Evolutionary conservation across 192 early-diverging fungal genomes (phyloP).

Genomic region (Backusella sp.): DNA sequence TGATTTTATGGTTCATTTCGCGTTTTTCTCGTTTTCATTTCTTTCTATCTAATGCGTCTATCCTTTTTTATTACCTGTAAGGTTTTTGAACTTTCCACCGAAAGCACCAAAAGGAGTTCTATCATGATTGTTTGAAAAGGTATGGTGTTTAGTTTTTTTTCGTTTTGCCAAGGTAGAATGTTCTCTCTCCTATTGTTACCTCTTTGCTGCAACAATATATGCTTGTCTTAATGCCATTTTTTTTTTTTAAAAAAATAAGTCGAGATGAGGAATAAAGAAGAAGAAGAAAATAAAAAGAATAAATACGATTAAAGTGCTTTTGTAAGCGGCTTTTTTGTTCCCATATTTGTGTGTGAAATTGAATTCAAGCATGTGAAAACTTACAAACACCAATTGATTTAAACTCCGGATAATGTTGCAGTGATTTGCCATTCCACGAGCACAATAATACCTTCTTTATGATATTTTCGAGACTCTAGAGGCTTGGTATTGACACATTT

Average conservation of each 20-base stretch:
- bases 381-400: not conserved
- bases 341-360: slow-evolving; percentile 11
- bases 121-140: too few species aligned
- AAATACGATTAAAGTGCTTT: not conserved
- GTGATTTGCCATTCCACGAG: not conserved
- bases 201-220: slow-evolving; percentile 80
- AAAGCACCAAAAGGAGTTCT: slow-evolving; percentile 88
- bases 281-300: not conserved
- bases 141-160: too few species aligned
- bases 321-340: not conserved
- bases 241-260: not conserved
- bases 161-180: too few species aligned
- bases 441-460: too few species aligned
- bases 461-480: too few species aligned
- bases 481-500: too few species aligned
- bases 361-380: slow-evolving; percentile 9
- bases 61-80: slow-evolving; percentile 53
- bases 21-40: not conserved
- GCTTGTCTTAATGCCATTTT: slow-evolving; percentile 51
- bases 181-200: slow-evolving; percentile 7
- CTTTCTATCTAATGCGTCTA: too few species aligned
- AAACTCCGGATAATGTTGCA: not conserved
- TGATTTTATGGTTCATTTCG: not conserved
- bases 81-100: slow-evolving; percentile 88
- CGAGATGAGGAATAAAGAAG: slow-evolving; percentile 1